These are phyloP conservation scores for Marsdenia floribunda DNA, from an alignment of 257 asterid genomes.

Conservation along the genomic window DNA sequence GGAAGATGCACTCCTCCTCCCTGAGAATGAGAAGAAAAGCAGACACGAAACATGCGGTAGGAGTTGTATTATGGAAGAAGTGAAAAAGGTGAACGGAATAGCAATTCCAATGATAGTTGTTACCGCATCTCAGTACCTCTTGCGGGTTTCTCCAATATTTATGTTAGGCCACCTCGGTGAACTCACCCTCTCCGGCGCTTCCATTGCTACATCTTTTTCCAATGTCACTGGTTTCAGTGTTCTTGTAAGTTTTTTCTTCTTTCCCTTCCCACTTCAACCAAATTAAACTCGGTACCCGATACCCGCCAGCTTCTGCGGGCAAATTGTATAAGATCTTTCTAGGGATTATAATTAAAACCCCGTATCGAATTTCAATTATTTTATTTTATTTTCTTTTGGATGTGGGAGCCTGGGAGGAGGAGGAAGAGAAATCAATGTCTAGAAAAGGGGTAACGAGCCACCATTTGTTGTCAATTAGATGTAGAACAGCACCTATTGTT, in stretches of 20 bases:
- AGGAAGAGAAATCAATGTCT: neutral
- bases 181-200: conserved; percentile 53
- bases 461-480: neutral
- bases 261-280: neutral
- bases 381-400: neutral
- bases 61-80: conserved; percentile 27
- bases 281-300: neutral
- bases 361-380: neutral
- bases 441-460: neutral
- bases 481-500: too few relatives aligned
- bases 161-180: conserved; percentile 66
- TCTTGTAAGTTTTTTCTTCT: conserved; percentile 28
- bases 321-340: neutral
- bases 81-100: conserved; percentile 43
- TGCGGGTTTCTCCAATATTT: conserved; percentile 45
- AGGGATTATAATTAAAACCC: neutral
- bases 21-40: conserved; percentile 7
- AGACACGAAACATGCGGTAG: conserved; percentile 14
- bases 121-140: conserved; percentile 46
- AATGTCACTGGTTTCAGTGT: conserved; percentile 65
- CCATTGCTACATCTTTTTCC: conserved; percentile 53
- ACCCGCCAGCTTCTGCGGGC: too few relatives aligned
- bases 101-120: conserved; percentile 73
- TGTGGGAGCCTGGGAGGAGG: neutral
- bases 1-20: conserved; percentile 21